phyloP scores from a whole-genome alignment of 306 rosid species.

The Citrullus amarus region DNA sequence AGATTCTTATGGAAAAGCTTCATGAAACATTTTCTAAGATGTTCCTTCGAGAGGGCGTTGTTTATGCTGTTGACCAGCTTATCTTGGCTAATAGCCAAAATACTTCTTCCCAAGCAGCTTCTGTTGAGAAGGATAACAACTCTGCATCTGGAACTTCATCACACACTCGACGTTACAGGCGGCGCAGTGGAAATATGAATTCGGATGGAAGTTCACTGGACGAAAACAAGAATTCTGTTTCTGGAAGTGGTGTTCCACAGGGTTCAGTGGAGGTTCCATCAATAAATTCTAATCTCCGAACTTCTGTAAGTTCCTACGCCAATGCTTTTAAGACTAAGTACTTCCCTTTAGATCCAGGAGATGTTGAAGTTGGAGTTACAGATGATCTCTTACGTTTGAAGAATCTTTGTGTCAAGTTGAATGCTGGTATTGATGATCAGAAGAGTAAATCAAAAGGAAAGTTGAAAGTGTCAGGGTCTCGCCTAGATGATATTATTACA shows the following conservation, averaged over 20 bases:
- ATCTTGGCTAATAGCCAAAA: slow-evolving; percentile 46
- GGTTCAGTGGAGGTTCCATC: slow-evolving; percentile 63
- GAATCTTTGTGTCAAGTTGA: slow-evolving; percentile 69
- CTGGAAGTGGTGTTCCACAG: slow-evolving; percentile 50
- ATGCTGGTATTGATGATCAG: slow-evolving; percentile 66
- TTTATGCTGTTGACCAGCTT: slow-evolving; percentile 96
- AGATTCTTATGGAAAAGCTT: slow-evolving; percentile 96
- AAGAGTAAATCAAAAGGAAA: slow-evolving; percentile 69
- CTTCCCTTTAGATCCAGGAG: slow-evolving; percentile 75
- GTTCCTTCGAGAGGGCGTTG: slow-evolving; percentile 93
- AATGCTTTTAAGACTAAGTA: slow-evolving; percentile 74
- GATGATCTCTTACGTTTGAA: slow-evolving; percentile 77
- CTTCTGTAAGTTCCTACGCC: slow-evolving; percentile 70
- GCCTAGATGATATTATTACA: slow-evolving; percentile 31
- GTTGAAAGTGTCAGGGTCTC: slow-evolving; percentile 58
- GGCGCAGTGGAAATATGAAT: slow-evolving; percentile 61
- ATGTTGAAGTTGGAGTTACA: slow-evolving; percentile 73
- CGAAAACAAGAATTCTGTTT: slow-evolving; percentile 41
- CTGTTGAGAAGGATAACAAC: slow-evolving; percentile 68
- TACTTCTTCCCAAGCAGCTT: slow-evolving; percentile 41
- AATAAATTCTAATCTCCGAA: slow-evolving; percentile 53
- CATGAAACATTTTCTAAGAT: slow-evolving; percentile 76
- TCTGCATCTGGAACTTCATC: slow-evolving; percentile 53
- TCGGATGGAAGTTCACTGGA: slow-evolving; percentile 64
- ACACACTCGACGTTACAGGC: slow-evolving; percentile 77